Conservation (phyloP, 2,329 filamentous ascomycete species). For the Blumeriella jaapii region DNA sequence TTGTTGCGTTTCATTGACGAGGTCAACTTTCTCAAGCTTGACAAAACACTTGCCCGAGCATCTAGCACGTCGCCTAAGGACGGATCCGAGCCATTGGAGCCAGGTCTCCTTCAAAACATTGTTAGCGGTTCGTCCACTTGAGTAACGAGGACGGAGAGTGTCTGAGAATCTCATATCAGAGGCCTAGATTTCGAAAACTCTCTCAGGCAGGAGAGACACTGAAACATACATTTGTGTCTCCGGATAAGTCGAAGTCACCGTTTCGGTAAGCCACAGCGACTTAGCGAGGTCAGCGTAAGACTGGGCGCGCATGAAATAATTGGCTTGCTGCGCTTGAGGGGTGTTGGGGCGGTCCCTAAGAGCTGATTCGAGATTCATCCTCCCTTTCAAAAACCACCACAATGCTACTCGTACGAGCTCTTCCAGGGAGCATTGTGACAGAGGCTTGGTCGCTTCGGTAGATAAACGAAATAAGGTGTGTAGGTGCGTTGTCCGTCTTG, state of each 20-base stretch:
- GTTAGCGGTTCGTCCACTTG: too few species aligned
- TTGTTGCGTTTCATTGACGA: slow-evolving; percentile 78
- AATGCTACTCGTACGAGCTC: slow-evolving; percentile 62
- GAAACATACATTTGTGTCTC: slow-evolving; percentile 12
- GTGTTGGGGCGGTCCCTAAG: slow-evolving; percentile 52
- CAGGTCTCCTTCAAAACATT: neutral
- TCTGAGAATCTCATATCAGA: too few species aligned
- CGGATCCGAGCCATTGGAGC: slow-evolving; percentile 14
- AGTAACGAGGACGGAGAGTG: too few species aligned
- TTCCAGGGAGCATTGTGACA: slow-evolving; percentile 49
- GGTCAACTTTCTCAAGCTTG: slow-evolving; percentile 60
- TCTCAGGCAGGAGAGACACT: too few species aligned
- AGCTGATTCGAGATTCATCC: slow-evolving; percentile 60
- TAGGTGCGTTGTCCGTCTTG: slow-evolving; percentile 58
- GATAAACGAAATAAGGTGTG: slow-evolving; percentile 67
- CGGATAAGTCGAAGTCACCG: slow-evolving; percentile 30
- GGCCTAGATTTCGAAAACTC: too few species aligned
- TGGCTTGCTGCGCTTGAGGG: slow-evolving; percentile 41
- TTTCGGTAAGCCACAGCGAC: slow-evolving; percentile 64
- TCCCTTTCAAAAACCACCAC: slow-evolving; percentile 86
- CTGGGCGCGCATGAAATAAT: slow-evolving; percentile 52
- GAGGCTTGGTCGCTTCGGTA: slow-evolving; percentile 58
- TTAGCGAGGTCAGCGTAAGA: slow-evolving; percentile 81
- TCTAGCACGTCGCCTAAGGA: slow-evolving; percentile 34
- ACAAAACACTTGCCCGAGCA: slow-evolving; percentile 42